Conservation (phyloP, 441 rosid species). For the Dalechampia spathulata region DNA sequence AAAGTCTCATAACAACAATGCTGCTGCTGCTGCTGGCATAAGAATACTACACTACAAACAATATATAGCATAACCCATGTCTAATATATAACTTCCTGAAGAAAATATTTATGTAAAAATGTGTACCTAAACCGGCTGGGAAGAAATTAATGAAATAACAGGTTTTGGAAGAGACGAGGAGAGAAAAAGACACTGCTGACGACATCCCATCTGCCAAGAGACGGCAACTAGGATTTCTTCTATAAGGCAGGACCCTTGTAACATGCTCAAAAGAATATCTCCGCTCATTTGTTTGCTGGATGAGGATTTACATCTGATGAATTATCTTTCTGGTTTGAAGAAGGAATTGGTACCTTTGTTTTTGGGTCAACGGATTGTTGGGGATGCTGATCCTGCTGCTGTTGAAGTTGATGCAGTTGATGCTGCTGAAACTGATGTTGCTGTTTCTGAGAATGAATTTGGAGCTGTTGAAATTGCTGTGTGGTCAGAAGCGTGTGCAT, state of each 20-base stretch:
- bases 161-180: not conserved
- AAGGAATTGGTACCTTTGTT: slow-evolving; percentile 47
- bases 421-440: slow-evolving; percentile 51
- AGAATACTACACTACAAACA: too few relatives aligned
- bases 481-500: slow-evolving; percentile 79
- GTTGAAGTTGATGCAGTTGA: slow-evolving; percentile 57
- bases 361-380: slow-evolving; percentile 44
- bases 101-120: too few relatives aligned
- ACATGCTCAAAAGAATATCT: not conserved
- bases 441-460: slow-evolving; percentile 93
- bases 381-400: too few relatives aligned
- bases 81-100: too few relatives aligned
- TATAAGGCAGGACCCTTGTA: not conserved
- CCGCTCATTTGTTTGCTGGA: slow-evolving; percentile 28
- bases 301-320: slow-evolving; percentile 30
- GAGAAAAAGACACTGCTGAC: not conserved
- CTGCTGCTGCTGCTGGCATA: too few relatives aligned
- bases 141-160: slow-evolving; percentile 1
- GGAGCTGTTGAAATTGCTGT: slow-evolving; percentile 93
- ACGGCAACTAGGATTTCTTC: slow-evolving; percentile 11
- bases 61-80: too few relatives aligned
- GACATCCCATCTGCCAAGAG: too few relatives aligned
- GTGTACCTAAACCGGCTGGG: too few relatives aligned
- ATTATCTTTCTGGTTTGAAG: slow-evolving; percentile 49
- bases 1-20: too few relatives aligned